Evolutionary conservation across 1,284 basidiomycete species (phyloP).

Genomic region (Microstroma glucosiphilum): DNA sequence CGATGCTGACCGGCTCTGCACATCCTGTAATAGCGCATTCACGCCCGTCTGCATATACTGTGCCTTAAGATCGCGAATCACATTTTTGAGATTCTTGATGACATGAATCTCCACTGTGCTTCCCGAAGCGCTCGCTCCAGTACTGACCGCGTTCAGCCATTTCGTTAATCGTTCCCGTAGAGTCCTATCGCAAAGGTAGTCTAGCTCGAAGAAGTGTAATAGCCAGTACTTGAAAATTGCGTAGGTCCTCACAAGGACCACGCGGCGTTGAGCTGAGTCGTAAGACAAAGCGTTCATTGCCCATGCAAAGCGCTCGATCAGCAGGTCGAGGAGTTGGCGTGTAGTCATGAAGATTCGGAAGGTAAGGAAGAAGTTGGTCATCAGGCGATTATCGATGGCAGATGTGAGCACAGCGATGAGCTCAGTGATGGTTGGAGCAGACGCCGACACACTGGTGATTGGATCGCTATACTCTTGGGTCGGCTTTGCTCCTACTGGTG

Average conservation of each 20-base stretch:
- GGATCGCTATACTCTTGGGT: no score
- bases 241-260: conserved; percentile 42
- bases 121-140: conserved; percentile 19
- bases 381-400: conserved; percentile 34
- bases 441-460: no score
- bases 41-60: conserved; percentile 30
- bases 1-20: neutral
- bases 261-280: conserved; percentile 34
- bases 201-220: conserved; percentile 36
- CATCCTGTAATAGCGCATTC: conserved; percentile 22
- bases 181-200: conserved; percentile 34
- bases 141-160: conserved; percentile 35
- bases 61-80: conserved; percentile 33
- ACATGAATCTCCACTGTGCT: conserved; percentile 28
- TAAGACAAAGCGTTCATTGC: conserved; percentile 25
- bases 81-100: conserved; percentile 34
- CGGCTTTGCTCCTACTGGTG: no score
- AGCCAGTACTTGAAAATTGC: conserved; percentile 44
- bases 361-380: conserved; percentile 43
- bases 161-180: conserved; percentile 28
- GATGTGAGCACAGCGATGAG: conserved; percentile 44
- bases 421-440: conserved; percentile 29
- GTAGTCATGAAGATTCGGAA: conserved; percentile 35
- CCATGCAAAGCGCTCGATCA: conserved; percentile 42
- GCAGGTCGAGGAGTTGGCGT: conserved; percentile 27